Evolutionary conservation across 257 asterid species (phyloP), one percentile per base, ranked within the genome.

Genomic region (Solanum paucissectum): DNA sequence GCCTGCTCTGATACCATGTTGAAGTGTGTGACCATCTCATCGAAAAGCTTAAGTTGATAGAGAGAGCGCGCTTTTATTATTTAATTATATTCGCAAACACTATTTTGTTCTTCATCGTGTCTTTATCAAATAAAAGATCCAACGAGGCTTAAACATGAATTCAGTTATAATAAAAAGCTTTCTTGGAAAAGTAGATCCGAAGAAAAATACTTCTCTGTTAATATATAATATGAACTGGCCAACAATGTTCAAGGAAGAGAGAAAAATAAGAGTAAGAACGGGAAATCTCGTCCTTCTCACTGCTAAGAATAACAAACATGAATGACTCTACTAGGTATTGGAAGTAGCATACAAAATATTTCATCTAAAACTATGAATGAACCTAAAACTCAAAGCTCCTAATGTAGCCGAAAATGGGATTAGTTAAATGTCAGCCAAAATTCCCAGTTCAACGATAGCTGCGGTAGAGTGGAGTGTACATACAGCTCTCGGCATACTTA

Each of bases 391-490:
- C 29, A 82, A 82, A 46, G 21, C 29, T 25, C 66, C 86, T 52
- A 49, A 82, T 29, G 40, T 29, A 32, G 69, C 86, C 69, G 2
- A 27, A 82, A 82, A 82, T 82, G 32, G 25, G 69, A 82, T 46
- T 64, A 64, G 29, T 64, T 18, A 82, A 82, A 46, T 49, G 12
- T 18, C 86, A 18, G 86, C 44, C 86, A 49, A 49, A 49, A 82
- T 29, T 38, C 52, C 68, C 38, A 37, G 73, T 83, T 87, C 60
- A 95, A 89, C 98, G 98, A 76, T 93, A 97, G 89, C 46, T 88
- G 91, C 93, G 95, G 89, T 97, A 97, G 84, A 91, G 90, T 11
- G 98, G 98, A 74, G 95, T 92, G 92, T 97, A 97, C 99, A 97
- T 95, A 93, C 98, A 97, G 90, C 98, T 93, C 94, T 95, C 94